These are phyloP conservation scores for Metarhizium rileyi DNA, from an alignment of 2,329 filamentous ascomycete genomes.

Conservation along the genomic window DNA sequence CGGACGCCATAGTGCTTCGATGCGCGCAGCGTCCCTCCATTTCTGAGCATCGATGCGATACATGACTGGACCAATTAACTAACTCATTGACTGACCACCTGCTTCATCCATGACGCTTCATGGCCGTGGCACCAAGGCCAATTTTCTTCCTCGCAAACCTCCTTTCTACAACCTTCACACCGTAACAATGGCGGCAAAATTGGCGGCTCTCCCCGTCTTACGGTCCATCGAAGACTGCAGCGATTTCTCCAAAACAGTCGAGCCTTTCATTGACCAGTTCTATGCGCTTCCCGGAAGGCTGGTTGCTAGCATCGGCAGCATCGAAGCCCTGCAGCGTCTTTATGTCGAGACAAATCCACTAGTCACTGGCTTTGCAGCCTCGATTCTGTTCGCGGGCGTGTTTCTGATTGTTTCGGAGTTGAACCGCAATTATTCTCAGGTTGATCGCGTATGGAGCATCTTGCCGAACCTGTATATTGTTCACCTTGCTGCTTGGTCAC, in stretches of 20 bases:
- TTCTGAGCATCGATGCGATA: not conserved
- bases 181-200: constrained; percentile 18
- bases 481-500: constrained; percentile 78
- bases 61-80: not conserved
- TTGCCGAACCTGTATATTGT: constrained; percentile 78
- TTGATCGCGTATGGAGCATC: constrained; percentile 87
- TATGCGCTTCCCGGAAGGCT: constrained; percentile 58
- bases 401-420: constrained; percentile 71
- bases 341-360: constrained; percentile 84
- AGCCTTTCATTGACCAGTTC: constrained; percentile 64
- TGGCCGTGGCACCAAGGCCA: not conserved
- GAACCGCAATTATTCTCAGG: constrained; percentile 94
- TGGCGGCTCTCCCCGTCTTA: constrained; percentile 62
- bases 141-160: not conserved
- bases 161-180: not conserved
- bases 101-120: not conserved
- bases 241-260: constrained; percentile 64
- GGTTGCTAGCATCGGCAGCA: constrained; percentile 47
- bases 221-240: constrained; percentile 63
- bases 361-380: constrained; percentile 62
- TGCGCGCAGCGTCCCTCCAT: not conserved
- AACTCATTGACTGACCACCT: not conserved
- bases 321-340: constrained; percentile 54
- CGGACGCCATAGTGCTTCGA: no score
- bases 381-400: constrained; percentile 58